These are phyloP conservation scores for Aaosphaeria arxii DNA, from an alignment of 2,329 filamentous ascomycete species.

Conservation along the genomic window DNA sequence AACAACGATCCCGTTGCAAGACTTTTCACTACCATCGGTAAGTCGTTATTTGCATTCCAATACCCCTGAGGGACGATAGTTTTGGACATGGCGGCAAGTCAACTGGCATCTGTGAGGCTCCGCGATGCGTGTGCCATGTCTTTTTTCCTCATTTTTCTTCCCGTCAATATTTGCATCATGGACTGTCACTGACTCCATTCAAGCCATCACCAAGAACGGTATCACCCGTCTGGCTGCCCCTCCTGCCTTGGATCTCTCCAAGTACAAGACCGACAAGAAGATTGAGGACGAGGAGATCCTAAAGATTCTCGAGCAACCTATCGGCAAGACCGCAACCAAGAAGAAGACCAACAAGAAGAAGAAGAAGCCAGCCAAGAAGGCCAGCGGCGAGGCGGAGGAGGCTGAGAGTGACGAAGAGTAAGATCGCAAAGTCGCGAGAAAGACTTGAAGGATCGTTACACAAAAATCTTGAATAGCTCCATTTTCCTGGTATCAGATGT, in stretches of 20 bases:
- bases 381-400: constrained; percentile 46
- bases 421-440: constrained; percentile 4
- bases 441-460: too few relatives aligned
- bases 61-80: neutral
- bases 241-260: constrained; percentile 70
- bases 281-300: constrained; percentile 94
- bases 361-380: constrained; percentile 72
- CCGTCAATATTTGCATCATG: too few relatives aligned
- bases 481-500: too few relatives aligned
- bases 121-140: too few relatives aligned
- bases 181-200: neutral
- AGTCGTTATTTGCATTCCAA: constrained; percentile 39
- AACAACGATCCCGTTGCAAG: constrained; percentile 81
- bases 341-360: constrained; percentile 79
- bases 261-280: constrained; percentile 95
- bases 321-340: constrained; percentile 64
- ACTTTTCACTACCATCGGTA: constrained; percentile 89
- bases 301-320: constrained; percentile 86
- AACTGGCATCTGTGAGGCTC: neutral
- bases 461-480: neutral
- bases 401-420: constrained; percentile 38
- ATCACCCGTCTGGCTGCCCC: constrained; percentile 81
- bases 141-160: too few relatives aligned
- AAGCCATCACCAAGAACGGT: constrained; percentile 97
- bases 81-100: neutral